Percentiles rank a stretch among this genome's conserved stretches.
phyloP scores from a whole-genome alignment of 202 grass and related monocot species.

The Hordeum pubiflorum region DNA sequence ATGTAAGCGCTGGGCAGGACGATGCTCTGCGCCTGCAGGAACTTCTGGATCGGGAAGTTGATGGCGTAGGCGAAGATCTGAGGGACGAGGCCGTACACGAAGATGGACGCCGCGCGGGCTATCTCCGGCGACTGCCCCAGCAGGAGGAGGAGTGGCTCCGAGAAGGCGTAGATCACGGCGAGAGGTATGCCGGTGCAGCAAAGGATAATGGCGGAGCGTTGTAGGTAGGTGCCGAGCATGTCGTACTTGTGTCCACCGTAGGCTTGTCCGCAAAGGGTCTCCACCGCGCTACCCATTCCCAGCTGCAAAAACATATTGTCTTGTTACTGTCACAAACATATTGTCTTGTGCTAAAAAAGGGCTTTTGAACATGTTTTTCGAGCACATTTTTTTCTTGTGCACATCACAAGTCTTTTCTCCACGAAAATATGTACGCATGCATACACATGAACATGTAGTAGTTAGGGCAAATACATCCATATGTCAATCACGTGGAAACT shows the following conservation, averaged over 20 bases:
- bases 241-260: constrained; percentile 43
- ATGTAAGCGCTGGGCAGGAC: constrained; percentile 50
- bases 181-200: constrained; percentile 40
- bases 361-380: no score
- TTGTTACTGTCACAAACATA: not conserved
- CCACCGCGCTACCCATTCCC: constrained; percentile 59
- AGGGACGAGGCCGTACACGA: constrained; percentile 48
- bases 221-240: constrained; percentile 57
- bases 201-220: constrained; percentile 44
- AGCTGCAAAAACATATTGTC: constrained; percentile 27
- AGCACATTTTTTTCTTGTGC: no score
- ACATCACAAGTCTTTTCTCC: no score
- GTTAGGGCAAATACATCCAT: no score
- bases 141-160: constrained; percentile 32
- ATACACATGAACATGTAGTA: no score
- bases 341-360: no score
- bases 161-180: constrained; percentile 44
- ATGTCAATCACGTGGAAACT: no score
- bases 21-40: constrained; percentile 61
- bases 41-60: constrained; percentile 63
- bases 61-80: constrained; percentile 56
- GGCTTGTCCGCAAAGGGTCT: constrained; percentile 59
- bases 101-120: constrained; percentile 35
- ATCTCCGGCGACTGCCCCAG: constrained; percentile 49
- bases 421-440: no score